Conservation (phyloP, 208 protist species). For the Strigomonas culicis region DNA sequence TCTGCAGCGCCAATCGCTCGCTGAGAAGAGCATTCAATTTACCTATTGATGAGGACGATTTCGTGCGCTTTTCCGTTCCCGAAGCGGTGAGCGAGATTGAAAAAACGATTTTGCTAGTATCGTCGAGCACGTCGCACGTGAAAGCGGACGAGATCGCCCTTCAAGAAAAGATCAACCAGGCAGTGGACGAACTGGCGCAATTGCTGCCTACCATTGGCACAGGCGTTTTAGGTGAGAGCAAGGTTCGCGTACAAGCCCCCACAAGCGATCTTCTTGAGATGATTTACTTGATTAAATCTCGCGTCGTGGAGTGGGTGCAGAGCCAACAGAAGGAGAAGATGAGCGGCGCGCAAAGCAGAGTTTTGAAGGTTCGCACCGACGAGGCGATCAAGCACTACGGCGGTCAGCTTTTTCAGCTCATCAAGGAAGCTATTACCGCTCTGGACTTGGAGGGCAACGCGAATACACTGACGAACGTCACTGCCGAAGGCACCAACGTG, state of each 20-base stretch:
- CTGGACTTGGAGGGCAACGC: constrained; percentile 12
- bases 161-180: constrained; percentile 12
- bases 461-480: constrained; percentile 8
- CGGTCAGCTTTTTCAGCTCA: constrained; percentile 34
- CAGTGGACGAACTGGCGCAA: constrained; percentile 70
- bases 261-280: constrained; percentile 59
- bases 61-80: constrained; percentile 6
- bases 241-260: constrained; percentile 49
- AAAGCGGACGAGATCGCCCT: background rate
- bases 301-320: constrained; percentile 41
- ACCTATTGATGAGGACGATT: constrained; percentile 1
- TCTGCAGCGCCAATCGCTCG: constrained; percentile 19
- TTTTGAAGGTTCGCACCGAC: constrained; percentile 35
- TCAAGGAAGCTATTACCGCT: constrained; percentile 29
- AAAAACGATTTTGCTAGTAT: constrained; percentile 3
- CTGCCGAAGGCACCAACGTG: constrained; percentile 13
- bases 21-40: constrained; percentile 3
- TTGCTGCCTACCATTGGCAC: constrained; percentile 33
- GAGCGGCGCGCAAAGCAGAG: constrained; percentile 31
- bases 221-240: constrained; percentile 3
- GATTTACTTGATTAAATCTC: constrained; percentile 46
- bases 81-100: constrained; percentile 7
- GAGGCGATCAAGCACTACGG: constrained; percentile 34
- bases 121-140: constrained; percentile 4
- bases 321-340: constrained; percentile 51